Evolutionary conservation across 2,329 filamentous ascomycete species (phyloP), one percentile per base, ranked within the genome.

Genomic region (Clonostachys solani): DNA sequence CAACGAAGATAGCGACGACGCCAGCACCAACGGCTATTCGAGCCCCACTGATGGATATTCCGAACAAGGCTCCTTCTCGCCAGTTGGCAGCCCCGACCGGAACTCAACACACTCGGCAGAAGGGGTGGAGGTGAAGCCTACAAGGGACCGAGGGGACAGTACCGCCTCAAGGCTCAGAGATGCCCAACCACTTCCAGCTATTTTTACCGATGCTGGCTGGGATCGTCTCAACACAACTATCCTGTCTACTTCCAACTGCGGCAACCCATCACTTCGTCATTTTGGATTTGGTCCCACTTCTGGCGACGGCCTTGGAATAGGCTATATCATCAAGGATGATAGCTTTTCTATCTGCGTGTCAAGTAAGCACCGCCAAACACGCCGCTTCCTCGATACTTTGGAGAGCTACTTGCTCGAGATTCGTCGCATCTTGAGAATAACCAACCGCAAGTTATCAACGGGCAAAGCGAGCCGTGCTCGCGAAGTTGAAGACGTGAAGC

Each of bases 281-380:
- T 99, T 99, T 59, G 94, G 94, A 5, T 99, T 99, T 62, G 94
- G 94, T 0, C 94, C 94, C 2, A 95, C 92, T 0, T 92, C 89
- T 1, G 92, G 85, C 3, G 91, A 96, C 54, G 94, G 94, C 0
- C 97, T 97, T 61, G 94, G 94, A 33, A 96, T 99, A 47, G 94
- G 94, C 3, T 99, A 99, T 71, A 97, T 99, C 60, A 96, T 99
- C 78, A 99, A 99, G 68, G 65, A 68, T 23, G 65, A 67, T 16
- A 80, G 83, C 43, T 88, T 97, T 50, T 90, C 86, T 42, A 92
- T 99, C 51, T 97, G 94, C 65, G 91, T 92, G 1, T 88, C 86
- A 13, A 94, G 87, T 60, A 96, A 96, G 69, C 94, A 99, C 65
- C 76, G 94, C 38, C 94, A 99, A 70, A 99, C 94, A 0, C 84